These are phyloP conservation scores for Apodospora peruviana DNA, from an alignment of 495 filamentous ascomycete species.

Conservation along the genomic window DNA sequence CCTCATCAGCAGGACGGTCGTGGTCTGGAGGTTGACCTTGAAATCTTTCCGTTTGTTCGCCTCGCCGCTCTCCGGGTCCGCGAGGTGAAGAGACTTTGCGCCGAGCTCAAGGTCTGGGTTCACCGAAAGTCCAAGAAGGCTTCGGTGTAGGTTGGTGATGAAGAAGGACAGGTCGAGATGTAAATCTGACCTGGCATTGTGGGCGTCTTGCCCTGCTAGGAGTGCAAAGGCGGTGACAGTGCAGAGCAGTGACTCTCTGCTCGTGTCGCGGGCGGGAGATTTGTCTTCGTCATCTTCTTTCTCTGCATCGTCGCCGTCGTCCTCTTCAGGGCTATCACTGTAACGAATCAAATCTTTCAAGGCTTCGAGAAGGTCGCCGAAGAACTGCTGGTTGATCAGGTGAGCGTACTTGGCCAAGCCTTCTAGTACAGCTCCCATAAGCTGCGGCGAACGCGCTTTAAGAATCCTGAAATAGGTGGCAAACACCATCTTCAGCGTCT, in stretches of 20 bases:
- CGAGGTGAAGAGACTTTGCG: conserved; percentile 71
- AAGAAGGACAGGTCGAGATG: conserved; percentile 93
- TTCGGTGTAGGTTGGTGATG: conserved; percentile 84
- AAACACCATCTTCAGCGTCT: conserved; percentile 94
- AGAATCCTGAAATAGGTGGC: conserved; percentile 90
- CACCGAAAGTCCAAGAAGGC: conserved; percentile 67
- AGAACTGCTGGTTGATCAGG: conserved; percentile 97
- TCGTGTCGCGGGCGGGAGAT: conserved; percentile 54
- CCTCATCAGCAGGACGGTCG: conserved; percentile 81
- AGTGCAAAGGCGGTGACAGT: conserved; percentile 93
- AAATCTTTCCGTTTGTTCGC: conserved; percentile 31
- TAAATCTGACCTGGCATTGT: conserved; percentile 53
- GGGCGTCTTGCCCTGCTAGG: conserved; percentile 82
- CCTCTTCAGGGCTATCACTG: conserved; percentile 45
- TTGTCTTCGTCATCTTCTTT: conserved; percentile 32
- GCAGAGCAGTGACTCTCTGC: conserved; percentile 85
- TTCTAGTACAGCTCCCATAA: conserved; percentile 89
- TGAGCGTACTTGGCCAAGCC: conserved; percentile 87
- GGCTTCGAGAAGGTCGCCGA: conserved; percentile 90
- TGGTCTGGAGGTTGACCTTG: conserved; percentile 89
- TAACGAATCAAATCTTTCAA: conserved; percentile 83
- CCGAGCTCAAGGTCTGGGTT: conserved; percentile 83
- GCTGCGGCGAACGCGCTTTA: conserved; percentile 65
- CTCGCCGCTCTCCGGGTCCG: conserved; percentile 57
- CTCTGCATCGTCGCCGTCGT: conserved; percentile 14